Conservation (phyloP, 345 rosid genomes). For the Ceriops tagal region DNA sequence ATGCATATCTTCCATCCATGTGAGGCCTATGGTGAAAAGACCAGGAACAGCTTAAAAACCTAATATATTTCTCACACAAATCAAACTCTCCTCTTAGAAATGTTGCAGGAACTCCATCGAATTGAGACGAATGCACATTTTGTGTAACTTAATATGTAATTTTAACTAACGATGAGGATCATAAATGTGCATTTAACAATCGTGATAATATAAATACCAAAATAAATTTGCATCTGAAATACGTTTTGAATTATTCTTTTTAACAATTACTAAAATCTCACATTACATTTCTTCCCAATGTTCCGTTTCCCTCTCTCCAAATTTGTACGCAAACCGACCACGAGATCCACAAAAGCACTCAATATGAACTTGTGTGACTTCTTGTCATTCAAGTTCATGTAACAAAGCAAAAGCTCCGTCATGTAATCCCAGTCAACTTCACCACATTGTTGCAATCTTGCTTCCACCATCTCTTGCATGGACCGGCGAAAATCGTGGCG, state of each 20-base stretch:
- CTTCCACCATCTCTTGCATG: slow-evolving; percentile 74
- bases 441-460: slow-evolving; percentile 32
- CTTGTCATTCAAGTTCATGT: slow-evolving; percentile 66
- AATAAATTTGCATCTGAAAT: too few relatives aligned
- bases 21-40: slow-evolving; percentile 6
- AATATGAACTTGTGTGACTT: slow-evolving; percentile 65
- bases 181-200: too few relatives aligned
- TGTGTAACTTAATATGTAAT: too few relatives aligned
- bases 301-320: slow-evolving; percentile 26
- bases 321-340: slow-evolving; percentile 34
- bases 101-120: too few relatives aligned
- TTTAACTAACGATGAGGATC: too few relatives aligned
- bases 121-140: too few relatives aligned
- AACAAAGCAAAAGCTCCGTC: slow-evolving; percentile 76
- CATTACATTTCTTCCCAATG: slow-evolving; percentile 17
- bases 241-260: too few relatives aligned
- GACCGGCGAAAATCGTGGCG: slow-evolving; percentile 61
- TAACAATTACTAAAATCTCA: slow-evolving; percentile 12
- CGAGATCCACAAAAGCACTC: slow-evolving; percentile 72
- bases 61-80: background rate
- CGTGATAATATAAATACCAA: too few relatives aligned
- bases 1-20: slow-evolving; percentile 20
- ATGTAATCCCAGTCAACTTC: slow-evolving; percentile 75
- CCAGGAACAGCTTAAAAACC: slow-evolving; percentile 8
- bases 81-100: too few relatives aligned